Conservation (phyloP, 441 rosid genomes). For the Bruguiera hainesii region DNA sequence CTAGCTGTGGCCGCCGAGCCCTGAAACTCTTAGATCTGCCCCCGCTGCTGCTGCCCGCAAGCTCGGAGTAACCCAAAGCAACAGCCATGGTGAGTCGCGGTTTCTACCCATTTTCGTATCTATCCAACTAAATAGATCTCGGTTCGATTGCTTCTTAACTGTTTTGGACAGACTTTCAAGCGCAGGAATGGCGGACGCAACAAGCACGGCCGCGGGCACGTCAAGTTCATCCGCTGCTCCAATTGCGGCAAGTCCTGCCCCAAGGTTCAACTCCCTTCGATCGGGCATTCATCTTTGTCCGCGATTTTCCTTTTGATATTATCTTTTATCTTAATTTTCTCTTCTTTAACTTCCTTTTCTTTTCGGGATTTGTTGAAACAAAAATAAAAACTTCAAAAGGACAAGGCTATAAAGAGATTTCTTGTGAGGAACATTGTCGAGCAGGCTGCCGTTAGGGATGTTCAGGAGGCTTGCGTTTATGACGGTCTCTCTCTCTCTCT, state of each 20-base stretch:
- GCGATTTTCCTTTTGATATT: no score
- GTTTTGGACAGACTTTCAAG: conserved; percentile 67
- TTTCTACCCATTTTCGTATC: background rate
- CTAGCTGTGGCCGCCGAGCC: background rate
- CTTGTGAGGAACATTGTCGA: conserved; percentile 94
- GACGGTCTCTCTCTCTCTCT: conserved; percentile 36
- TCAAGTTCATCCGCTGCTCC: conserved; percentile 89
- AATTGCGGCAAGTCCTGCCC: conserved; percentile 98
- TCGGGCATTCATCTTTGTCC: background rate
- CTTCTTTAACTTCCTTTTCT: no score
- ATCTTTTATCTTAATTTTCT: background rate
- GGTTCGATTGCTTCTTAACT: background rate
- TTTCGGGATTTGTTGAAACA: no score
- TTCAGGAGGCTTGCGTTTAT: conserved; percentile 87
- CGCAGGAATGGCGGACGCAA: conserved; percentile 93
- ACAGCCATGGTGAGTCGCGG: conserved; percentile 1
- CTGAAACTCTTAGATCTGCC: background rate
- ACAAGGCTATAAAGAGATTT: conserved; percentile 91
- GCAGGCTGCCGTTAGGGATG: conserved; percentile 94
- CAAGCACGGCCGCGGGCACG: conserved; percentile 97
- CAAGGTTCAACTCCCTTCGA: conserved; percentile 38
- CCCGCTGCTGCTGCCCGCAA: no score
- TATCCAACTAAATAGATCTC: background rate
- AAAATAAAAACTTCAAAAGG: conserved; percentile 29
- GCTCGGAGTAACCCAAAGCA: background rate